Conservation (phyloP, 805 yeast species). For the Tetrapisispora namnaoensis region DNA sequence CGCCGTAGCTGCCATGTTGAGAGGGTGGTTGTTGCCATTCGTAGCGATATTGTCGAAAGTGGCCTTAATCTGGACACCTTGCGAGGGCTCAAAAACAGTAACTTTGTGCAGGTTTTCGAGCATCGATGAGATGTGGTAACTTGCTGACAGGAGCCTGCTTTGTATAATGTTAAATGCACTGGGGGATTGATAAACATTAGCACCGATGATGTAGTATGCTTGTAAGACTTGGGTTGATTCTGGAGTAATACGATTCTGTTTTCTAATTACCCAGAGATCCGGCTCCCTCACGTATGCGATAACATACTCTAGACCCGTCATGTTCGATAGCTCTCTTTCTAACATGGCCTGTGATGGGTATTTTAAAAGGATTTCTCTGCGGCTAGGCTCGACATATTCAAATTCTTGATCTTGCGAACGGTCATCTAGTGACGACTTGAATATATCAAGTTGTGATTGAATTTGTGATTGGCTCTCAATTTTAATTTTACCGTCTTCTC, state of each 20-base stretch:
- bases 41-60: constrained; percentile 3
- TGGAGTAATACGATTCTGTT: constrained; percentile 52
- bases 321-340: constrained; percentile 54
- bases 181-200: constrained; percentile 89
- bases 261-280: constrained; percentile 83
- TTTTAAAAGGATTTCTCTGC: constrained; percentile 16
- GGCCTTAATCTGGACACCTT: constrained; percentile 34
- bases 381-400: constrained; percentile 14
- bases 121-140: constrained; percentile 35
- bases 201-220: constrained; percentile 84
- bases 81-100: constrained; percentile 49
- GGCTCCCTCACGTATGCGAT: constrained; percentile 73
- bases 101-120: constrained; percentile 37
- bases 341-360: constrained; percentile 30
- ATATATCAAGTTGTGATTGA: constrained; percentile 2
- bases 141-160: constrained; percentile 53
- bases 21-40: too few relatives aligned
- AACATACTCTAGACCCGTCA: constrained; percentile 82
- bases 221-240: constrained; percentile 40
- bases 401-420: constrained; percentile 11
- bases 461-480: neutral
- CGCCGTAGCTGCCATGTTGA: neutral
- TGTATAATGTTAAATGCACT: constrained; percentile 59
- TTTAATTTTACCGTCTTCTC: constrained; percentile 1
- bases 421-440: constrained; percentile 3